Base-by-base conservation (phyloP, 768 basidiomycete species). In the Butyriboletus loyo region DNA sequence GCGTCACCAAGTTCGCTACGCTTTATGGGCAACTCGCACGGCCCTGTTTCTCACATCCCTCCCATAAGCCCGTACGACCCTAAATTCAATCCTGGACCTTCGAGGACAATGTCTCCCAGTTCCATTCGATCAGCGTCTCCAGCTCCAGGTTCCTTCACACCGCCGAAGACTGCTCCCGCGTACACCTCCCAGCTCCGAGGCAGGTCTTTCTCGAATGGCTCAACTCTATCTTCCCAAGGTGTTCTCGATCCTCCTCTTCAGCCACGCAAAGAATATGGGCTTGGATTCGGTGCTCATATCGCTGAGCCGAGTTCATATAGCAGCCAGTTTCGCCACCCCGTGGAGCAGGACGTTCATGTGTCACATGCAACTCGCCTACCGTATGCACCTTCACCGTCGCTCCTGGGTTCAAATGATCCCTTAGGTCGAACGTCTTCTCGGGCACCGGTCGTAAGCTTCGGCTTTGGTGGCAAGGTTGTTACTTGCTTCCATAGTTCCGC, bases 391-490 rank as follows among this genome's bases (percentile, higher is more conserved):
- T 93, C 91, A 0, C 88, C 92, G 0, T 91, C 92, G 0, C 73
- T 92, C 19, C 64, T 92, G 40, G 91, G 89, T 25, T 80, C 85
- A 7, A 91, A 93, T 60, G 91, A 93, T 65, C 89, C 89, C 6
- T 72, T 93, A 3, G 84, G 86, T 27, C 81, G 91, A 39, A 84
- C 86, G 6, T 76, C 84, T 3, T 81, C 80, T 49, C 82, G 83
- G 34, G 82, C 85, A 9, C 95, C 95, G 0, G 76, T 97, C 27
- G 75, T 95, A 49, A 87, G 84, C 55, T 97, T 98, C 61, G 96
- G 96, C 0, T 94, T 95, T 61, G 93, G 93, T n/a, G 95, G 95
- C 11, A 88, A 87, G 63, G 62, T 98, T 52, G 79, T 95, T 9
- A 86, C 91, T 8, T 95, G 90, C 67, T 97, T 96, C 75, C 92